phyloP scores from a whole-genome alignment of 148 eudicot genomes.

The Polygonum aviculare region DNA sequence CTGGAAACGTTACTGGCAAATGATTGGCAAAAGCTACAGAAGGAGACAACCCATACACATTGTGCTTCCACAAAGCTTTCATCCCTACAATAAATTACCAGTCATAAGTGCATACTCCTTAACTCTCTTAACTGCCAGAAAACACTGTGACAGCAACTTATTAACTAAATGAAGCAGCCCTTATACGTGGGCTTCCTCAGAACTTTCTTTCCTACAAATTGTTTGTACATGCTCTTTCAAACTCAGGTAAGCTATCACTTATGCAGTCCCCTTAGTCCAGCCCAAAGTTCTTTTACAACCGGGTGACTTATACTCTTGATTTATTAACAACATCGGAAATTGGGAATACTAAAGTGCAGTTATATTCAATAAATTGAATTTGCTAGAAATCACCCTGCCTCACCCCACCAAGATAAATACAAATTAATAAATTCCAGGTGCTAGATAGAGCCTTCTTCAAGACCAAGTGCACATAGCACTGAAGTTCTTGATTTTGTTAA shows the following conservation, averaged over 20 bases:
- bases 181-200: slow-evolving; percentile 44
- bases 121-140: neutral
- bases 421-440: neutral
- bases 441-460: neutral
- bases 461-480: neutral
- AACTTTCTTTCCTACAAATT: slow-evolving; percentile 55
- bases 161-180: neutral
- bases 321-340: neutral
- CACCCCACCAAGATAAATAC: neutral
- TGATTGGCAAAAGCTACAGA: slow-evolving; percentile 66
- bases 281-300: neutral
- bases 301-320: neutral
- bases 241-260: neutral
- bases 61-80: slow-evolving; percentile 70
- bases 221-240: neutral
- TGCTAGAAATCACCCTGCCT: neutral
- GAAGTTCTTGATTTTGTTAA: neutral
- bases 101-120: neutral
- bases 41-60: slow-evolving; percentile 76
- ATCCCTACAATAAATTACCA: slow-evolving; percentile 36
- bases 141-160: neutral
- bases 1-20: slow-evolving; percentile 46
- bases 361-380: neutral
- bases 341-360: neutral
- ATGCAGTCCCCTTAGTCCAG: neutral